phyloP scores from a whole-genome alignment of 352 stramenopile genomes.

The Phytopythium oedochilum region DNA sequence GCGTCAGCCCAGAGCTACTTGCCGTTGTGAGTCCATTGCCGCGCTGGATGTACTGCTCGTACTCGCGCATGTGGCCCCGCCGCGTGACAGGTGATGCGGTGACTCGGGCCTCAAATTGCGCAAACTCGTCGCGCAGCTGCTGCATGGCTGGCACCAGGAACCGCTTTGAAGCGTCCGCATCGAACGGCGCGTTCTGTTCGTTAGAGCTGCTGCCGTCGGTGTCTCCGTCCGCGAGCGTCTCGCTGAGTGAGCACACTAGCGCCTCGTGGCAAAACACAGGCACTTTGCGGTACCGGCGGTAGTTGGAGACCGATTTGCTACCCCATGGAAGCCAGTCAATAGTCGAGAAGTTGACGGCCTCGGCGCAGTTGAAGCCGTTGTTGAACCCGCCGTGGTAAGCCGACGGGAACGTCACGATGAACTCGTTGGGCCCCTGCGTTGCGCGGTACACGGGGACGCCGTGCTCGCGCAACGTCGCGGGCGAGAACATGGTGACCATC shows the following conservation, averaged over 20 bases:
- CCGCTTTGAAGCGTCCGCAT: constrained; percentile 33
- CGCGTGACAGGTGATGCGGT: constrained; percentile 19
- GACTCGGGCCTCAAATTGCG: constrained; percentile 43
- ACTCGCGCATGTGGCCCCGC: constrained; percentile 52
- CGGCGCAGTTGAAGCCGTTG: constrained; percentile 93
- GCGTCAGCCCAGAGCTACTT: constrained; percentile 9
- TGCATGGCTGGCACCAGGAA: constrained; percentile 64
- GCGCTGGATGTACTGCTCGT: constrained; percentile 23
- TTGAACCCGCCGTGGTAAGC: constrained; percentile 98
- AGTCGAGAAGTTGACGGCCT: constrained; percentile 90
- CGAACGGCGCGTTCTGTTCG: constrained; percentile 27
- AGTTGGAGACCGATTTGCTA: constrained; percentile 63
- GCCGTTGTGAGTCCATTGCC: not conserved
- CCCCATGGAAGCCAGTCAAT: constrained; percentile 87
- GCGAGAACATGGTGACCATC: constrained; percentile 85
- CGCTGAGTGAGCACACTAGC: constrained; percentile 69
- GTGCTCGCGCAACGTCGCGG: constrained; percentile 60
- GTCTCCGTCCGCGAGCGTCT: constrained; percentile 47
- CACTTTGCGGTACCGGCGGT: constrained; percentile 72
- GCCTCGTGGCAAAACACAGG: constrained; percentile 87
- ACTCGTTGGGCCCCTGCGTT: constrained; percentile 95
- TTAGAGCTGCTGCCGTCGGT: not conserved
- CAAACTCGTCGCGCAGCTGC: constrained; percentile 51
- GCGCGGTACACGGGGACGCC: constrained; percentile 94
- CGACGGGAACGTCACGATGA: constrained; percentile 98